These are phyloP conservation scores for Mimosa bimucronata DNA, from an alignment of 306 rosid species.

Conservation along the genomic window DNA sequence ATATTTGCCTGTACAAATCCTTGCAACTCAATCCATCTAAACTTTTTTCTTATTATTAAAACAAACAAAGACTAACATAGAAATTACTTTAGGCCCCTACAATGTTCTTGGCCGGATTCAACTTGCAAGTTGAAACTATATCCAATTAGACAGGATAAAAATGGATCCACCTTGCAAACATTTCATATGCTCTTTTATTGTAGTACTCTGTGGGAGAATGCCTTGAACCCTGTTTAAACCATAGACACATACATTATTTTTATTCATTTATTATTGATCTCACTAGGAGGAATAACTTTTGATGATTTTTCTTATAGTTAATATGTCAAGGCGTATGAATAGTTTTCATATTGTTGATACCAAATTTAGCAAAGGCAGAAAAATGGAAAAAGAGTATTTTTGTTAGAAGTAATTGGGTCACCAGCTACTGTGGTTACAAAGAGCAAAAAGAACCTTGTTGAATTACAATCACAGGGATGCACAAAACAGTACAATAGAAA, in stretches of 20 bases:
- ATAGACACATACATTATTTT: not conserved
- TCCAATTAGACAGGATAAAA: slow-evolving; percentile 2
- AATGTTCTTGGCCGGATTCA: not conserved
- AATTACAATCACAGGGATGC: no score
- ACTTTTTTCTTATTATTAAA: not conserved
- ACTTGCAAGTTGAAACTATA: no score
- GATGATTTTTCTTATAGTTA: not conserved
- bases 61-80: not conserved
- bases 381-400: no score
- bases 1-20: not conserved
- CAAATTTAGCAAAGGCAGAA: no score
- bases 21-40: not conserved
- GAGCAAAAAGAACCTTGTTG: no score
- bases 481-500: no score
- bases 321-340: not conserved
- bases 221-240: slow-evolving; percentile 9
- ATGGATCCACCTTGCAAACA: slow-evolving; percentile 25
- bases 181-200: not conserved
- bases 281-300: no score
- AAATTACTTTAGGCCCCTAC: not conserved
- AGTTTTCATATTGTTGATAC: no score
- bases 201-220: slow-evolving; percentile 7
- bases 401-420: no score
- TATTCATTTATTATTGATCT: not conserved
- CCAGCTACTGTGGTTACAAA: no score